Evolutionary conservation across 1,284 basidiomycete genomes (phyloP), one percentile per base, ranked within the genome.

Genomic region (Crucibulum cyathiforme): DNA sequence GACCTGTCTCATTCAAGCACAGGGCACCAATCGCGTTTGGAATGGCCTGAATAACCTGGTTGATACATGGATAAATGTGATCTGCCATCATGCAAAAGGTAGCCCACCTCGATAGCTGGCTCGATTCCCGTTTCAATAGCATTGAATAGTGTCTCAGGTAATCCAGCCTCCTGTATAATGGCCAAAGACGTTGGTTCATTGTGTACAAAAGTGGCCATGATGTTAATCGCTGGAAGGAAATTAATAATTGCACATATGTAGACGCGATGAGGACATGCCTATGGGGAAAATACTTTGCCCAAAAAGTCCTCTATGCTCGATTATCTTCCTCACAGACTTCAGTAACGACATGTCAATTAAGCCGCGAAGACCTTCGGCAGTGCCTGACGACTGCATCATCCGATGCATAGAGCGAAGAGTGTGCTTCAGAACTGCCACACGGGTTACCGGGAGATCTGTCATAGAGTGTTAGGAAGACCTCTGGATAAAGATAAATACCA

Each of bases 171-270:
- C 76, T 99, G 98, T 41, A 99, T 90, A 54, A 96, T 92, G 1
- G 88, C 81, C 58, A 99, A 82, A 12, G 95, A 98, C 0, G 97
- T 98, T 9, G 98, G 98, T 77, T 99, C 98, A 70, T 98, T 99
- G 82, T 99, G 97, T 15, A 99, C 91, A 74, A 99, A 98, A 0
- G 96, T 96, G 6, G 97, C 90, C 90, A 98, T 96, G 73, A 98
- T 94, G 77, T 97, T 97, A 82, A 98, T 95, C 1, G 95, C 95
- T 93, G 46, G 31, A n/a, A 36, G 17, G 51, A 17, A 52, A 56
- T 54, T 17, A 9, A 57, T 36, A 53, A 55, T 52, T n/a, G 63
- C 39, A 61, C 9, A 54, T 7, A 35, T 39, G 8, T 56, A 55
- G 54, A 9, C 17, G 41, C 41, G 41, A 43, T 15, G 9, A 24